These are phyloP conservation scores for Davidsoniella neocaledoniae DNA, from an alignment of 2,329 filamentous ascomycete species.

Conservation along the genomic window DNA sequence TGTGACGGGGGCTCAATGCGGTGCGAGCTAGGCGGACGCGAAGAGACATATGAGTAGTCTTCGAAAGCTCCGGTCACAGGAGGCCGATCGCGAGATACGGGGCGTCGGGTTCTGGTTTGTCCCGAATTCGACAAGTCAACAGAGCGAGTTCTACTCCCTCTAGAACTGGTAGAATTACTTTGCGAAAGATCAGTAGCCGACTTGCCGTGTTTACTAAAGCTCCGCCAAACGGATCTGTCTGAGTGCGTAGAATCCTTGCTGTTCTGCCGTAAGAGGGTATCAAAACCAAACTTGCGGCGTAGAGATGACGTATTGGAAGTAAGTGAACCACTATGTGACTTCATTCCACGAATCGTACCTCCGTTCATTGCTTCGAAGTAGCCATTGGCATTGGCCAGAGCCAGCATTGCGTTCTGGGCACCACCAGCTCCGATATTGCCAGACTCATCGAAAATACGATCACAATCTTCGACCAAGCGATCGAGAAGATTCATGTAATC, in stretches of 20 bases:
- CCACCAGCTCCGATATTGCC: slow-evolving; percentile 12
- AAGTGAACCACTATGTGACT: slow-evolving; percentile 54
- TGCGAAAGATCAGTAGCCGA: slow-evolving; percentile 12
- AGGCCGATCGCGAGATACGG: slow-evolving; percentile 41
- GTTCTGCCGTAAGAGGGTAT: slow-evolving; percentile 58
- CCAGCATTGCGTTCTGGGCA: slow-evolving; percentile 11
- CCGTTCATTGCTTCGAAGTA: slow-evolving; percentile 38
- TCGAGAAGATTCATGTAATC: slow-evolving; percentile 81
- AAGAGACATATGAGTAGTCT: slow-evolving; percentile 22
- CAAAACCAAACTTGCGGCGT: slow-evolving; percentile 67
- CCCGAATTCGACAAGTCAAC: slow-evolving; percentile 39
- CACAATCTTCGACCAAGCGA: slow-evolving; percentile 74
- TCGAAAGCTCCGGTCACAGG: slow-evolving; percentile 47
- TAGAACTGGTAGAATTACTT: slow-evolving; percentile 12
- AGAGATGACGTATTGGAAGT: slow-evolving; percentile 78
- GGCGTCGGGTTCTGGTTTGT: slow-evolving; percentile 25
- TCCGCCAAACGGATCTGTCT: slow-evolving; percentile 55
- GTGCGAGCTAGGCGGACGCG: slow-evolving; percentile 39
- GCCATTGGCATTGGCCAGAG: slow-evolving; percentile 22
- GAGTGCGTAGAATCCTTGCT: slow-evolving; percentile 35
- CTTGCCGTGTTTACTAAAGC: slow-evolving; percentile 51
- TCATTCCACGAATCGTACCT: slow-evolving; percentile 33
- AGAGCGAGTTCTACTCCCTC: slow-evolving; percentile 49
- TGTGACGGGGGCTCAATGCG: slow-evolving; percentile 30
- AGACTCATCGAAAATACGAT: slow-evolving; percentile 63